Conservation (phyloP, 1,284 basidiomycete genomes). For the Leccinum pallidistipes region DNA sequence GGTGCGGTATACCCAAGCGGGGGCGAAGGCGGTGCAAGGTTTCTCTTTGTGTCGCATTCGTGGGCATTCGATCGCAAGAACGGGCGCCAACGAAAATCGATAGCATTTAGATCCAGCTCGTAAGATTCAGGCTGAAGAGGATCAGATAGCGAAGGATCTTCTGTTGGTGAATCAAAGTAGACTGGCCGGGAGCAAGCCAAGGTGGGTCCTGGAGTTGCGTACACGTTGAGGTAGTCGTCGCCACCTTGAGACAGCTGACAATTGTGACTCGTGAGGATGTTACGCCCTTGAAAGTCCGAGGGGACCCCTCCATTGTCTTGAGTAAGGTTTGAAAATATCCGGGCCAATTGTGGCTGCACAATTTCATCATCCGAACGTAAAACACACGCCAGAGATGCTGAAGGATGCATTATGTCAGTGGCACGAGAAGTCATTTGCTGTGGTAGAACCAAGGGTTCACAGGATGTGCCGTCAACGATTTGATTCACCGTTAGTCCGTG, state of each 20-base stretch:
- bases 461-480: not conserved
- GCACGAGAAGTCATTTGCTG: conserved; percentile 13
- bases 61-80: conserved; percentile 26
- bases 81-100: conserved; percentile 60
- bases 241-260: conserved; percentile 5
- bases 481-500: conserved; percentile 1
- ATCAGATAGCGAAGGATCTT: conserved; percentile 48
- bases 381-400: conserved; percentile 7
- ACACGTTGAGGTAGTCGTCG: conserved; percentile 21
- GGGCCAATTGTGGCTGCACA: conserved; percentile 5
- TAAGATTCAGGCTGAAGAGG: conserved; percentile 37
- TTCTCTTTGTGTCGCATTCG: conserved; percentile 6
- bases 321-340: conserved; percentile 10
- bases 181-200: conserved; percentile 34
- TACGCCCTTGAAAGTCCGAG: conserved; percentile 18
- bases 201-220: conserved; percentile 34
- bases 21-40: not conserved
- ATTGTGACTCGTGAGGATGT: conserved; percentile 2
- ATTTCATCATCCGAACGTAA: conserved; percentile 25
- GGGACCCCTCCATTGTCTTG: conserved; percentile 9
- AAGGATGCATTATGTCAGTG: conserved; percentile 13
- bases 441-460: conserved; percentile 4
- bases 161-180: conserved; percentile 54
- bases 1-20: conserved; percentile 6
- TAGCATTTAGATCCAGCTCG: conserved; percentile 37